Evolutionary conservation across 129 eudicot species (phyloP), one percentile per base, ranked within the genome.

Genomic region (Chrysanthemum seticuspe): DNA sequence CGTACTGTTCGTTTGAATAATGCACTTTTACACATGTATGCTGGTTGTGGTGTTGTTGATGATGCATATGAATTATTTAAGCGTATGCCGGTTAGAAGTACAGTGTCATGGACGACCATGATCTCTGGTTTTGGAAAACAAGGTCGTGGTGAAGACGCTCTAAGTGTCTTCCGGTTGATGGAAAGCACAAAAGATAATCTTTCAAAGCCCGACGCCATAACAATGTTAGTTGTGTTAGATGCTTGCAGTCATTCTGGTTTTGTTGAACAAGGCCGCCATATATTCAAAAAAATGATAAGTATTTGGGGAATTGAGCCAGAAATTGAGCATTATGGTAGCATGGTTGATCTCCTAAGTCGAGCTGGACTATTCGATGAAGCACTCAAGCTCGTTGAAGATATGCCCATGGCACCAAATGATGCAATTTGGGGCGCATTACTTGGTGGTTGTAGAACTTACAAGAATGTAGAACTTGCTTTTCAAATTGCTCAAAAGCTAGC

Each of bases 181-280:
- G 76, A 78, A 53, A 70, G 49, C 16, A 18, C 47, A 40, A 58
- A 71, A 71, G 67, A 66, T n/a, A 58, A 74, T 36, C 27, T 52
- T 23, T 62, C 64, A 47, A 73, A 63, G 44, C 92, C 95, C 1
- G 97, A 91, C 55, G 86, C 68, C 5, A 71, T 84, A 76, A 88
- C 90, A 4, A 73, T 87, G 66, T 12, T 91, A 57, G 89, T 82
- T 44, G 82, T 88, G 70, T 67, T 91, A 58, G 57, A 78, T 71
- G 97, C 95, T 7, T 91, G 97, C 69, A 85, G 95, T 77, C 95
- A 86, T 78, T 83, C 91, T 45, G 95, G 97, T 27, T 82, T 79
- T 53, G 85, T 91, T 13, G 80, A 80, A 29, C 65, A 85, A 72
- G 97, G 95, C 6, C 82, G 82, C 5, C 21, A 66, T 48, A 75